Evolutionary conservation across 257 asterid species (phyloP), one percentile per base, ranked within the genome.

Genomic region (Nicotiana tomentosiformis): DNA sequence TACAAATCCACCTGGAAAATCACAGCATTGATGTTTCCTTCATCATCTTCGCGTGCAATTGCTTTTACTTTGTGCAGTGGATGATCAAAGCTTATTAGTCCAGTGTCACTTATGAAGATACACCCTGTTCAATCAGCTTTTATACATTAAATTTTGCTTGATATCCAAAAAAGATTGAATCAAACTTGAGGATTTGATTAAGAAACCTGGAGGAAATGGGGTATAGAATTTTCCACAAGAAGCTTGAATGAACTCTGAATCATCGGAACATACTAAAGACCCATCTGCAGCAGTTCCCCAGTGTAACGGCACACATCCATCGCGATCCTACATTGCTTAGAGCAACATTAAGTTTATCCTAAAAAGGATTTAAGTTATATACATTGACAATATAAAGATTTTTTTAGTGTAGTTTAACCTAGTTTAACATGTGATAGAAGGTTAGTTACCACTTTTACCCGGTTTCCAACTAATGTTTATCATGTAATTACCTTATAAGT

Each of bases 281-380:
- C 94, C 95, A 57, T 91, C 95, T 3, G 86, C 83, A 30, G 91
- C 91, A 14, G 86, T 86, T 88, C 98, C 97, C 98, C 97, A 92
- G 83, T 92, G 92, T 37, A 93, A 87, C 14, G 89, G 86, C 87
- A 89, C 88, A 26, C 83, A 3, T 74, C 94, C 93, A 30, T 91
- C 92, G 1, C 94, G 90, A 81, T 93, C 95, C 97, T 92, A 85
- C 57, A 53, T 82, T 32, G 69, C 30, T 70, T 51, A 81, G 4
- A 62, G 66, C 2, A 68, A 74, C 2, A 10, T 46, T 0, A 55
- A 66, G 6, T 53, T 60, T 32, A 33, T 26, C 4, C 57, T 81
- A 10, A 57, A 29, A 17, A 80, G 7, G 23, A n/a, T 3, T 20
- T 5, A 20, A 12, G 51, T 14, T 62, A 62, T 23, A 30, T 80